Base-by-base conservation (phyloP, 208 protist genomes). In the Trypanosoma brucei region DNA sequence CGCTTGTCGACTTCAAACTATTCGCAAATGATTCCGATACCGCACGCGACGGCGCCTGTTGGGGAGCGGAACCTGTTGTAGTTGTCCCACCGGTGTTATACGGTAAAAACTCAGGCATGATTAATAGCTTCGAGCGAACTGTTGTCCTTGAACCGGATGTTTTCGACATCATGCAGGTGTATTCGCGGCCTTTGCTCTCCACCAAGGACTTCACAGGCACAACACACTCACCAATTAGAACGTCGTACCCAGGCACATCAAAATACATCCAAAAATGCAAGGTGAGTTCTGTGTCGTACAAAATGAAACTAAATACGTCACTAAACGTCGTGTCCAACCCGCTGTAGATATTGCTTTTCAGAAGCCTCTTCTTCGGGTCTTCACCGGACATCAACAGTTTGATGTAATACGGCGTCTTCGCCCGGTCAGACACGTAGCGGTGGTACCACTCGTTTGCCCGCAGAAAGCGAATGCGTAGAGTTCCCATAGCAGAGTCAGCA, bases 181-280 rank as follows among this genome's bases (percentile, higher is more conserved):
- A 70, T 70, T 83, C 70, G 22, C 66, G 54, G 13, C 59, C n/a
- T 14, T 76, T 68, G 14, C 44, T 62, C 2, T 79, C 62, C 48
- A 91, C 70, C 0, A 91, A 62, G 38, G 65, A 57, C 59, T 80
- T 63, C 2, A 73, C 73, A 46, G 81, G 53, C 50, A 88, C 53
- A 46, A 79, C 75, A 60, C 71, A 76, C 59, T 73, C 51, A 14
- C 84, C 84, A 39, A 91, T 76, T 53, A 67, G 74, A 6, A 79
- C 44, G 67, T 91, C 81, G 11, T 62, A 68, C 34, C 81, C 81
- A 22, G 76, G 71, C 2, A 88, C 81, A 58, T 91, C 84, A 64
- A 87, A 88, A 70, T 83, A 86, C 40, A 86, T 56, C 80, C 78
- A 91, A 31, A 91, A 65, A 35, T 74, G 78, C 52, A 91, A 62